Evolutionary conservation across 108 stramenopile genomes (phyloP).

Genomic region (Nannochloropsis salina): DNA sequence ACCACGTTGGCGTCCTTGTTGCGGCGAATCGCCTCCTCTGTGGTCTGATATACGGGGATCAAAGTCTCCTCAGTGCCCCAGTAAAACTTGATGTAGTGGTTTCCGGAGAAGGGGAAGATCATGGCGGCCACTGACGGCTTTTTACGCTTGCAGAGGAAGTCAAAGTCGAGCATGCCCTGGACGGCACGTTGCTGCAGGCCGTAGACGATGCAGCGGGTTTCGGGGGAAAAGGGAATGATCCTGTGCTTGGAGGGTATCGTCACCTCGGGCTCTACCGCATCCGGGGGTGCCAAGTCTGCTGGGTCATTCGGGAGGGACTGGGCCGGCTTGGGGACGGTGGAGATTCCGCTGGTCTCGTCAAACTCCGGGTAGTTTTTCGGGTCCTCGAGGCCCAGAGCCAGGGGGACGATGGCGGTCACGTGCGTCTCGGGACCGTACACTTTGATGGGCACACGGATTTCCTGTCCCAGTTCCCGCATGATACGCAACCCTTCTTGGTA

Average conservation of each 20-base stretch:
- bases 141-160: constrained; percentile 79
- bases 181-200: constrained; percentile 69
- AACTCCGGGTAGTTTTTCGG: constrained; percentile 63
- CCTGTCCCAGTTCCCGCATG: constrained; percentile 63
- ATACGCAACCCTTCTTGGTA: constrained; percentile 77
- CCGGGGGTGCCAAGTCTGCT: constrained; percentile 26
- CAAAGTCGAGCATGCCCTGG: constrained; percentile 82
- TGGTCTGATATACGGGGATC: constrained; percentile 68
- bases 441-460: constrained; percentile 66
- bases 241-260: constrained; percentile 23
- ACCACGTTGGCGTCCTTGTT: constrained; percentile 68
- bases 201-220: constrained; percentile 70
- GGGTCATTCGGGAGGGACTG: not conserved
- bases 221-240: constrained; percentile 37
- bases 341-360: constrained; percentile 43
- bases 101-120: constrained; percentile 70
- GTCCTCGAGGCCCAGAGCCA: constrained; percentile 65
- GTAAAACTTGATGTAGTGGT: constrained; percentile 81
- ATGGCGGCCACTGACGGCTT: constrained; percentile 72
- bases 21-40: constrained; percentile 65
- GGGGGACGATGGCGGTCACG: constrained; percentile 73
- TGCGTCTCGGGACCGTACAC: constrained; percentile 82
- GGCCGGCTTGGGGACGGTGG: constrained; percentile 31
- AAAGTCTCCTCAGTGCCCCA: constrained; percentile 79
- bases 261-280: constrained; percentile 47